Conservation (phyloP, 2,329 filamentous ascomycete species). For the Huntiella moniliformis region DNA sequence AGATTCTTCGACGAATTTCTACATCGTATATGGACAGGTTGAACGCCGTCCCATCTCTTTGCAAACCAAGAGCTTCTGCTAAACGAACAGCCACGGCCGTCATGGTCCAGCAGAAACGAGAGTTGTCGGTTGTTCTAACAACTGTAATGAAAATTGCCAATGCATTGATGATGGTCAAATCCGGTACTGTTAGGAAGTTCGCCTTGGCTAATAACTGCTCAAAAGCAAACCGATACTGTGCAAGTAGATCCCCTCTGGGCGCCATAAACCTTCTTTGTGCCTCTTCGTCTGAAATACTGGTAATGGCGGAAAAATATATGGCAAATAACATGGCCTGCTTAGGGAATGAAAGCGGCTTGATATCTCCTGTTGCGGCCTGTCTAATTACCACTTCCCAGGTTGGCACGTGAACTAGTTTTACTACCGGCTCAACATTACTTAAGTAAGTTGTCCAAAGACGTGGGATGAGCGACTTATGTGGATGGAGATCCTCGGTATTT, state of each 20-base stretch:
- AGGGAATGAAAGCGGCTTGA: constrained; percentile 32
- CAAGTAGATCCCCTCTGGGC: constrained; percentile 25
- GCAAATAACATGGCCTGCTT: constrained; percentile 46
- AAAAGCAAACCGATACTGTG: constrained; percentile 32
- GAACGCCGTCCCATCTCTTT: constrained; percentile 34
- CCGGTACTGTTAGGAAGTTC: constrained; percentile 37
- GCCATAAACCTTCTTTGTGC: constrained; percentile 28
- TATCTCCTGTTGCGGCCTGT: constrained; percentile 37
- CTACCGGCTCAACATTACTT: constrained; percentile 54
- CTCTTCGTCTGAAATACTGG: constrained; percentile 40
- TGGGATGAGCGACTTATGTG: constrained; percentile 42
- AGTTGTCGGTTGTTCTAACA: constrained; percentile 27
- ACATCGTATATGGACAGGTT: constrained; percentile 37
- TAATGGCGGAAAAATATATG: constrained; percentile 39
- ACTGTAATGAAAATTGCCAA: constrained; percentile 36
- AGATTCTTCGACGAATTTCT: constrained; percentile 40
- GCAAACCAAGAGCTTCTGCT: constrained; percentile 40
- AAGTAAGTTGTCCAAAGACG: constrained; percentile 53
- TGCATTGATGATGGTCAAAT: constrained; percentile 38
- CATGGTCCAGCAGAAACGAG: constrained; percentile 40
- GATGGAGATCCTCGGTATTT: constrained; percentile 45
- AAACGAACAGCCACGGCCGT: constrained; percentile 39
- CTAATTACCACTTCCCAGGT: constrained; percentile 43
- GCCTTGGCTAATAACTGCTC: constrained; percentile 39
- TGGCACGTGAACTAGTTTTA: constrained; percentile 54